Evolutionary conservation across 2,329 filamentous ascomycete genomes (phyloP).

Genomic region (Periconia sp.): DNA sequence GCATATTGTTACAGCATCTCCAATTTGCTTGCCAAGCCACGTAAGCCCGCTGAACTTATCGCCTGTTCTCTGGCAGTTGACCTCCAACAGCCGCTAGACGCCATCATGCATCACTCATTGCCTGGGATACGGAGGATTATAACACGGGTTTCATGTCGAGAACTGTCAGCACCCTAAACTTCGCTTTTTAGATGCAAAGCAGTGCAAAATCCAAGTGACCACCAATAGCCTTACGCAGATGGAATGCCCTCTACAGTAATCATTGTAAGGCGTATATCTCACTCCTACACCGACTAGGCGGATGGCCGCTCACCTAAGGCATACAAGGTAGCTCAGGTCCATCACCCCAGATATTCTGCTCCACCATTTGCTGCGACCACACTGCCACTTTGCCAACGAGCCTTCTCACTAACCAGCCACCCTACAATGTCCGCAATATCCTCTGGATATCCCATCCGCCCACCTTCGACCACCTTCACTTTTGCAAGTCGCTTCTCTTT

Average conservation of each 20-base stretch:
- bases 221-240: no score
- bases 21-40: no score
- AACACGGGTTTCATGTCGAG: not conserved
- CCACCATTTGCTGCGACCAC: constrained; percentile 40
- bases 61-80: no score
- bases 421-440: constrained; percentile 72
- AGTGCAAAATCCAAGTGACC: not conserved
- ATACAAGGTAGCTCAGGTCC: not conserved
- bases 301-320: not conserved
- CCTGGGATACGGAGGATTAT: not conserved
- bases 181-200: not conserved
- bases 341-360: constrained; percentile 23
- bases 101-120: not conserved
- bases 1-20: no score
- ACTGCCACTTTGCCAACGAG: constrained; percentile 40
- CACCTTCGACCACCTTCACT: constrained; percentile 22
- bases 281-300: not conserved
- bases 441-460: constrained; percentile 27
- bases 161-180: not conserved
- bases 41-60: no score
- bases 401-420: constrained; percentile 38
- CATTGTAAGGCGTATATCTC: no score
- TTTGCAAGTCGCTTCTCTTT: constrained; percentile 19
- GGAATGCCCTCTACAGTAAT: no score
- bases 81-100: no score